phyloP scores from a whole-genome alignment of 768 basidiomycete species.

The Kwoniella bestiolae region DNA sequence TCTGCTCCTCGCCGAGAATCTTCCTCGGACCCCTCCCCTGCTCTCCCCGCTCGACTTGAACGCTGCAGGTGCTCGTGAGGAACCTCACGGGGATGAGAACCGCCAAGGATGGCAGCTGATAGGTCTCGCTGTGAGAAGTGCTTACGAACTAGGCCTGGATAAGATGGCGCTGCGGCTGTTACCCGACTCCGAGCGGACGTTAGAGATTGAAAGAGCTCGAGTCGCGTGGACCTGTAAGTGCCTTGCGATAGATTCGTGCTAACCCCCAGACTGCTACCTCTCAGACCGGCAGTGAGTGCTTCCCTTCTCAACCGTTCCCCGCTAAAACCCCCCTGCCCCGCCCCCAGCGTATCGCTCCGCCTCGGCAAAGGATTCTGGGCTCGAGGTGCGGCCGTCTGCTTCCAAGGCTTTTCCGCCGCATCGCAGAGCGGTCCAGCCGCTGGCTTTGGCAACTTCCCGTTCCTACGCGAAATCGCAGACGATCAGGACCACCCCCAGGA shows the following conservation, averaged over 20 bases:
- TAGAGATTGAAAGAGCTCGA: constrained; percentile 45
- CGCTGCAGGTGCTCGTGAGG: constrained; percentile 41
- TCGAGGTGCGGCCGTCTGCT: constrained; percentile 52
- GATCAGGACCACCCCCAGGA: constrained; percentile 34
- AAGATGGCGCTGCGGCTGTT: constrained; percentile 43
- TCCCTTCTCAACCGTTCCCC: background rate
- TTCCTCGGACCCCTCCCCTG: constrained; percentile 45
- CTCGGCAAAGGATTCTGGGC: constrained; percentile 56
- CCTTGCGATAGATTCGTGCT: background rate
- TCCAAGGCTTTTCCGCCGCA: constrained; percentile 51
- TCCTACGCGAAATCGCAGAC: constrained; percentile 33
- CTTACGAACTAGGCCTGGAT: constrained; percentile 53
- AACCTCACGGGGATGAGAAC: constrained; percentile 51
- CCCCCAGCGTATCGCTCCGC: constrained; percentile 45
- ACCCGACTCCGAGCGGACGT: constrained; percentile 38
- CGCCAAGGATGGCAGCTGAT: constrained; percentile 56
- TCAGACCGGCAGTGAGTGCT: constrained; percentile 52
- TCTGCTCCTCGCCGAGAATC: constrained; percentile 52
- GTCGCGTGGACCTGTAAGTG: constrained; percentile 55
- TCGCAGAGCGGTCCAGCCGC: constrained; percentile 53
- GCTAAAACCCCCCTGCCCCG: background rate
- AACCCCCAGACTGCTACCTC: constrained; percentile 49
- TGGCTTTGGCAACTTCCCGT: constrained; percentile 49
- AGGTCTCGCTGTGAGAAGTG: constrained; percentile 49
- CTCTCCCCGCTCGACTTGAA: constrained; percentile 30